Evolutionary conservation across 208 protist genomes (phyloP), one percentile per base, ranked within the genome.

Genomic region (Acanthamoeba lenticulata): DNA sequence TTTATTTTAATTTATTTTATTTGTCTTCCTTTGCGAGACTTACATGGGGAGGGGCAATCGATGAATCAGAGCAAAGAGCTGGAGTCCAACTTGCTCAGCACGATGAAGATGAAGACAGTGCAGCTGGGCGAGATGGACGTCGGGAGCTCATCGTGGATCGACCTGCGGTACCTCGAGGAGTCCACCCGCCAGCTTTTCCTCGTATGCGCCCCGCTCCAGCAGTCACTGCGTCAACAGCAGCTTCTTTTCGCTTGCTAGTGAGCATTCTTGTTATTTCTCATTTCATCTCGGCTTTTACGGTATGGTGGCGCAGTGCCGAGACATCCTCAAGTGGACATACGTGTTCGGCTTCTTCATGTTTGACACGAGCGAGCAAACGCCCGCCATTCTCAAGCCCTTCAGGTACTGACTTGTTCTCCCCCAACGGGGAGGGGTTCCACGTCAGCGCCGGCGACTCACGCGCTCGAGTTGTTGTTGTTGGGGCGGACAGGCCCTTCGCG

Each of bases 331-430:
- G 77, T 86, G 77, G 77, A 86, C 77, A 7, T 86, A 86, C 45
- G 77, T 86, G 44, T 86, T 86, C 29, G 77, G n/a, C 13, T 86
- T 57, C 77, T 86, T 86, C 44, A 86, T 86, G 77, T 86, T 86
- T 38, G 77, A 86, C 45, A 86, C 29, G 45, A 44, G 57, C 77
- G 77, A 86, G 57, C 77, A 86, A 44, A 86, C 77, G 77, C 77
- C 77, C 42, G 77, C 44, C 77, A 55, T 86, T 13, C 45, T 86
- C 29, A 86, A 57, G n/a, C 77, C 77, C 1, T 86, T 86, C 77
- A 86, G 57, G 77, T 86, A 57, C 77, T 38, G 6, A 67, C 36
- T 11, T n/a, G n/a, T n/a, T n/a, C n/a, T n/a, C n/a, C n/a, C n/a
- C n/a, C n/a, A n/a, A n/a, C n/a, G n/a, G n/a, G n/a, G n/a, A 45